These are phyloP conservation scores for Plectosphaerella cucumerina DNA, from an alignment of 2,329 filamentous ascomycete genomes.

Conservation along the genomic window DNA sequence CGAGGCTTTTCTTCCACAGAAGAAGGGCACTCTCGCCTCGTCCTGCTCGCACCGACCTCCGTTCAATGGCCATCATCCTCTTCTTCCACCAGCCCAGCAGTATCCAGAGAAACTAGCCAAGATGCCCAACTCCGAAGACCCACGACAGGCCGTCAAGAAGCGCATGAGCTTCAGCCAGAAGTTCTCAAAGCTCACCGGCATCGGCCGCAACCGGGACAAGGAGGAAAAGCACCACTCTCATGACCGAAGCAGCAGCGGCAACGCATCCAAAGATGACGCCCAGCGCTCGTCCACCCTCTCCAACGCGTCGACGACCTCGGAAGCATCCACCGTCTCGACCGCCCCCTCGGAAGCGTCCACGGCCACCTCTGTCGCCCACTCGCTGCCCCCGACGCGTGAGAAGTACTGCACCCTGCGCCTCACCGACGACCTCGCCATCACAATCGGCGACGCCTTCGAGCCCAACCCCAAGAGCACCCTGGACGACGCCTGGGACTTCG, in stretches of 20 bases:
- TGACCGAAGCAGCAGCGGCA: neutral
- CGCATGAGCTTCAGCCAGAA: constrained; percentile 2
- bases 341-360: neutral
- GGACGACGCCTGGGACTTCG: constrained; percentile 6
- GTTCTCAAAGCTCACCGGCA: constrained; percentile 1
- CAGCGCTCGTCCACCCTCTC: constrained; percentile 1
- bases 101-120: neutral
- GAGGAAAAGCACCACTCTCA: neutral
- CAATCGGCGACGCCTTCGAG: constrained; percentile 14
- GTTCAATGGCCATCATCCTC: constrained; percentile 2
- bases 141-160: neutral
- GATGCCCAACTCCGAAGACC: neutral
- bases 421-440: constrained; percentile 10
- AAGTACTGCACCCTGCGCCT: constrained; percentile 12
- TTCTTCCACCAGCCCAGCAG: neutral
- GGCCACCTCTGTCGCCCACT: neutral
- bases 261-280: neutral
- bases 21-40: neutral
- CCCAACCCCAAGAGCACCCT: constrained; percentile 7
- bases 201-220: neutral
- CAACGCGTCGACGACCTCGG: neutral
- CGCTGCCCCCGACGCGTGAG: constrained; percentile 4
- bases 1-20: neutral
- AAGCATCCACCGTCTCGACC: neutral
- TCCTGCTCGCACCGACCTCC: neutral